Percentiles rank a stretch among this genome's conserved stretches.
Conservation (phyloP, 495 filamentous ascomycete genomes). For the Penicillium turbatum region DNA sequence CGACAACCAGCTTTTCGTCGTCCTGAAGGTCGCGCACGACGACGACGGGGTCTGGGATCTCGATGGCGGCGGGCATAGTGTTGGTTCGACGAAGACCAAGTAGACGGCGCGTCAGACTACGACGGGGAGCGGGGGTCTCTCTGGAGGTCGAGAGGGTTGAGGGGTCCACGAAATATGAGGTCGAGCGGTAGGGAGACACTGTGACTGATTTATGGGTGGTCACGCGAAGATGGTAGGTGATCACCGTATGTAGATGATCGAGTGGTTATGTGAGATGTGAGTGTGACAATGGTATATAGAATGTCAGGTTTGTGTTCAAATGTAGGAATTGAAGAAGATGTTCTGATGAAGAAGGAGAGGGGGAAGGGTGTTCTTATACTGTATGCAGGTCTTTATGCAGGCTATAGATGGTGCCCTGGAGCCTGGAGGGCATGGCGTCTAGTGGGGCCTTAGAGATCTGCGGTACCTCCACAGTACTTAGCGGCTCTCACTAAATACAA, state of each 20-base stretch:
- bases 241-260: constrained; percentile 7
- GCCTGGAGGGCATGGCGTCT: constrained; percentile 7
- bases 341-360: background rate
- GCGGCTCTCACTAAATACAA: background rate
- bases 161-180: constrained; percentile 26
- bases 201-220: constrained; percentile 29
- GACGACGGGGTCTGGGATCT: constrained; percentile 25
- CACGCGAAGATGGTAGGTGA: constrained; percentile 20
- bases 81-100: constrained; percentile 22
- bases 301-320: background rate
- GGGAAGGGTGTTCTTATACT: background rate
- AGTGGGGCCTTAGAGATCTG: constrained; percentile 2
- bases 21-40: constrained; percentile 40
- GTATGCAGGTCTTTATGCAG: background rate
- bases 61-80: constrained; percentile 34
- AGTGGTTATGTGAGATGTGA: background rate
- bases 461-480: background rate
- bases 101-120: constrained; percentile 14
- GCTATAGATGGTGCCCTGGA: background rate
- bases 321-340: background rate
- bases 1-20: constrained; percentile 35
- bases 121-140: constrained; percentile 21
- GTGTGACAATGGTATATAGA: constrained; percentile 1
- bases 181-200: constrained; percentile 32
- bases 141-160: constrained; percentile 14